These are phyloP conservation scores for Leccinum pachyderme DNA, from an alignment of 1,284 basidiomycete genomes.

Conservation along the genomic window DNA sequence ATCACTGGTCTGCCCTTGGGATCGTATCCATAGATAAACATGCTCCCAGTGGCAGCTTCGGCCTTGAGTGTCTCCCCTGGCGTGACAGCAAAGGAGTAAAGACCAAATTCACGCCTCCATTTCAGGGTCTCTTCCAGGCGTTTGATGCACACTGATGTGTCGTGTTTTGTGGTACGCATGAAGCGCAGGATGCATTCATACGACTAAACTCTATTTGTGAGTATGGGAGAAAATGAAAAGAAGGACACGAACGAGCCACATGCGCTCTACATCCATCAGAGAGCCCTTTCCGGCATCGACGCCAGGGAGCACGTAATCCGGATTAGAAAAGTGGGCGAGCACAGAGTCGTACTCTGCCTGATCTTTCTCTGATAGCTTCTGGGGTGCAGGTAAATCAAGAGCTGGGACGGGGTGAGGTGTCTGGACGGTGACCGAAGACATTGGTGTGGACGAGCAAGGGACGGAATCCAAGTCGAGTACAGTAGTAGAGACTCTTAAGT, in stretches of 20 bases:
- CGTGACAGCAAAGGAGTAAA: background rate
- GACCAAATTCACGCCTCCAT: background rate
- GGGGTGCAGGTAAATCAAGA: slow-evolving; percentile 32
- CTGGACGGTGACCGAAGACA: slow-evolving; percentile 14
- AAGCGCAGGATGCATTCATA: background rate
- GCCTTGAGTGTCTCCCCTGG: background rate
- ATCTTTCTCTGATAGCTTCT: slow-evolving; percentile 28
- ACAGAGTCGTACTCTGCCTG: background rate
- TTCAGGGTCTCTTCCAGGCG: background rate
- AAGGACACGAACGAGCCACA: background rate
- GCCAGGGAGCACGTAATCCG: background rate
- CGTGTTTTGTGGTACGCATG: background rate
- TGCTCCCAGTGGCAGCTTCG: background rate
- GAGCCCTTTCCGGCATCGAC: background rate
- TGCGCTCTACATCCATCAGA: background rate
- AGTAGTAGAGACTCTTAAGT: no score
- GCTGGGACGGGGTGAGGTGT: slow-evolving; percentile 30
- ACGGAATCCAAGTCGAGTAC: no score
- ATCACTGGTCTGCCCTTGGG: slow-evolving; percentile 62
- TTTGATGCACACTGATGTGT: background rate
- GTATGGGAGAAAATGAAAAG: background rate
- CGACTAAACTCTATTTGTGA: background rate
- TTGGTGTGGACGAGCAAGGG: background rate
- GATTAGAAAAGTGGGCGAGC: background rate
- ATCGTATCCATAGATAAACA: slow-evolving; percentile 41